Evolutionary conservation across 2,329 filamentous ascomycete species (phyloP).

Genomic region (Fusarium nygamai): DNA sequence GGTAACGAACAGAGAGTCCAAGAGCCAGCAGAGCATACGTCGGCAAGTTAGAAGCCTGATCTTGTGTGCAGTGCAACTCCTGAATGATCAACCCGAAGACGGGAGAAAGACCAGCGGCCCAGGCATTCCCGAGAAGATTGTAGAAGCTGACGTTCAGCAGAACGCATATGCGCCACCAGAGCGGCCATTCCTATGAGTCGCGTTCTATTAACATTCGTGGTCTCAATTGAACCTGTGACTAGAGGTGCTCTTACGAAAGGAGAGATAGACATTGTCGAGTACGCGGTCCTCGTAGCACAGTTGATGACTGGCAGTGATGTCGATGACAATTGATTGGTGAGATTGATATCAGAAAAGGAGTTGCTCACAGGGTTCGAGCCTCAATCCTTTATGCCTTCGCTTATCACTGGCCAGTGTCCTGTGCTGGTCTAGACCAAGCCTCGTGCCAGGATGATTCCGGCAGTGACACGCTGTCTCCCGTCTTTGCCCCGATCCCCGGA

Average conservation of each 20-base stretch:
- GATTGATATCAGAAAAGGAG: neutral
- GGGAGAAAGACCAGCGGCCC: constrained; percentile 7
- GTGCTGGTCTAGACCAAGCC: neutral
- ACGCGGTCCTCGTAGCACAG: neutral
- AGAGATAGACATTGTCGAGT: neutral
- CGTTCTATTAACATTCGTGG: neutral
- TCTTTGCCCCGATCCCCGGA: neutral
- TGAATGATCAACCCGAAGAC: constrained; percentile 4
- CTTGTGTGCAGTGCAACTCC: neutral
- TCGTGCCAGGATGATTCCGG: neutral
- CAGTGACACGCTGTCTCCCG: neutral
- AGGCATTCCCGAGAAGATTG: constrained; percentile 3
- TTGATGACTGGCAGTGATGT: neutral
- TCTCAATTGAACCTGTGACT: rapidly evolving
- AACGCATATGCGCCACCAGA: constrained; percentile 4
- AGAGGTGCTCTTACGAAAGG: neutral
- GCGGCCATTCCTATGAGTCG: neutral
- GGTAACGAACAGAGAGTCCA: neutral
- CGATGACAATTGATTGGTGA: neutral
- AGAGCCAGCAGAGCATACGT: constrained; percentile 1
- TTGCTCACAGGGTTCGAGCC: neutral
- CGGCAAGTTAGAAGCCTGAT: neutral
- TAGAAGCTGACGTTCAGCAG: constrained; percentile 7
- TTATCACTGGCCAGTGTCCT: neutral
- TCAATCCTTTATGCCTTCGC: neutral